A percentile compares a stretch with the other conserved stretches of the same genome.
Evolutionary conservation across 495 filamentous ascomycete species (phyloP).

Genomic region (Mytilinidion resinicola): DNA sequence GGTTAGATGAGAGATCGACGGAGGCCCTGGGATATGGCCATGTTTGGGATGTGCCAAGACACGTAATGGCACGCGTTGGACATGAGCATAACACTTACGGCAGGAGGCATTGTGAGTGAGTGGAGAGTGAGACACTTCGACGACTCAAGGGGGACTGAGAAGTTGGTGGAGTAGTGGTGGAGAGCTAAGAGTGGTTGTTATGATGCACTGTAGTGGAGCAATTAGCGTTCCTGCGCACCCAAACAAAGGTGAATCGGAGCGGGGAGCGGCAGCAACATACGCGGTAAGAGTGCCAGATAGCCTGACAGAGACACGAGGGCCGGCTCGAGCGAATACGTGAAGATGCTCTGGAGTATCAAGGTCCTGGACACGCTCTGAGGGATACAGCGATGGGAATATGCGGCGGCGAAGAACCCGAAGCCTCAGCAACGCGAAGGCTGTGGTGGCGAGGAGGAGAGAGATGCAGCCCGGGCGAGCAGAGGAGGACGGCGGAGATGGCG

Average conservation of each 20-base stretch:
- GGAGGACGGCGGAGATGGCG: not conserved
- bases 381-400: conserved; percentile 24
- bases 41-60: not conserved
- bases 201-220: conserved; percentile 21
- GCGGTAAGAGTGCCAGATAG: conserved; percentile 5
- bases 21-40: not conserved
- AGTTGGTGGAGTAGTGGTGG: conserved; percentile 11
- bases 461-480: conserved; percentile 20
- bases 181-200: conserved; percentile 12
- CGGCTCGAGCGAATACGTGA: conserved; percentile 25
- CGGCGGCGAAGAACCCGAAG: conserved; percentile 8
- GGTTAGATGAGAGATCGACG: conserved; percentile 7
- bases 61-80: not conserved
- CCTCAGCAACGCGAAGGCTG: conserved; percentile 6
- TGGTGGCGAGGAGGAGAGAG: conserved; percentile 3
- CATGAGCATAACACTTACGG: conserved; percentile 13
- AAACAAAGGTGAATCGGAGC: no score
- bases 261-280: conserved; percentile 4
- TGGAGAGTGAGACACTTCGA: not conserved
- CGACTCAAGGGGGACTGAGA: conserved; percentile 18
- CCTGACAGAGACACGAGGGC: conserved; percentile 18
- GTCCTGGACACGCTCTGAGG: conserved; percentile 19
- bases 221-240: conserved; percentile 6
- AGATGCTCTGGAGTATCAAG: conserved; percentile 17
- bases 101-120: conserved; percentile 24